phyloP scores from a whole-genome alignment of 2,329 filamentous ascomycete genomes.

The Ambrosiella xylebori region DNA sequence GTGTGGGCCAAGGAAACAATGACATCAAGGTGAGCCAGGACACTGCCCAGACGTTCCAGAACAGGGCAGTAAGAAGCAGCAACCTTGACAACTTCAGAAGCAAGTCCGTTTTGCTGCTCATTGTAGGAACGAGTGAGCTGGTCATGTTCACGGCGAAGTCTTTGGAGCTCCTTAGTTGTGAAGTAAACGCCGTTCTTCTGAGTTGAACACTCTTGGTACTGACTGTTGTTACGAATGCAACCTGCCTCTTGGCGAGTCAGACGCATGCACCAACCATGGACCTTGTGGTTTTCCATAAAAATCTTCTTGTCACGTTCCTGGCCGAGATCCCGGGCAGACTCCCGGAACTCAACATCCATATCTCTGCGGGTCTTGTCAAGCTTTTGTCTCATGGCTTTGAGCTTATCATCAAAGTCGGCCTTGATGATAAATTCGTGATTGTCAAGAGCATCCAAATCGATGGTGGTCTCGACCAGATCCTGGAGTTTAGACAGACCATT shows the following conservation, averaged over 20 bases:
- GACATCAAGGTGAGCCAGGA: conserved; percentile 87
- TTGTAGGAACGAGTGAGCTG: conserved; percentile 91
- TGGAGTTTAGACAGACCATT: conserved; percentile 71
- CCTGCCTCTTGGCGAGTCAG: conserved; percentile 80
- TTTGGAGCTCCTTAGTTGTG: conserved; percentile 67
- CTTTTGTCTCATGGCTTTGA: conserved; percentile 78
- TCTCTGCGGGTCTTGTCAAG: conserved; percentile 68
- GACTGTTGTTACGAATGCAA: conserved; percentile 78
- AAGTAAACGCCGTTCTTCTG: conserved; percentile 99
- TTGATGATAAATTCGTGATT: conserved; percentile 99
- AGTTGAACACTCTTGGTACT: conserved; percentile 88
- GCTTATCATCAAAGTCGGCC: conserved; percentile 82
- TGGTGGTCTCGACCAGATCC: conserved; percentile 97
- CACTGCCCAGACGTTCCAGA: conserved; percentile 70
- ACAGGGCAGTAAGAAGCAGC: conserved; percentile 91
- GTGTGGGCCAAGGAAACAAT: conserved; percentile 87
- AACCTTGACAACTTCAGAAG: conserved; percentile 81
- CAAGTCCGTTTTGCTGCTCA: conserved; percentile 77
- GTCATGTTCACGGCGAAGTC: conserved; percentile 76
- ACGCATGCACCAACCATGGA: conserved; percentile 92
- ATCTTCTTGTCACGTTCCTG: conserved; percentile 98
- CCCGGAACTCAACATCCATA: conserved; percentile 67
- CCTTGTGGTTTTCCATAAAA: conserved; percentile 88
- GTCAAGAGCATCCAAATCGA: conserved; percentile 86
- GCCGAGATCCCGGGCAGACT: conserved; percentile 61